Conservation (phyloP, 352 stramenopile species). For the Poterioochromonas sp. region DNA sequence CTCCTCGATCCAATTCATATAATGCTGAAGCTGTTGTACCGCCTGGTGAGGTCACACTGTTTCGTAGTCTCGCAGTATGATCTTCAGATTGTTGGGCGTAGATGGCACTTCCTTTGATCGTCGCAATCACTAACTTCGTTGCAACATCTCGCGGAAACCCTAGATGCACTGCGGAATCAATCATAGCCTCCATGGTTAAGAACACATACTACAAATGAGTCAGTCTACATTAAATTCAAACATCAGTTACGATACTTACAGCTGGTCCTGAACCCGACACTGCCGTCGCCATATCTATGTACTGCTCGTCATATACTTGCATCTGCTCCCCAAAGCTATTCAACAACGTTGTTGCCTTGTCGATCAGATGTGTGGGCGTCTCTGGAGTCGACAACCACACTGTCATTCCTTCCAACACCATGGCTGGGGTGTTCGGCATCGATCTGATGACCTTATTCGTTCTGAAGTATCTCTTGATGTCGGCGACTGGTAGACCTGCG, state of each 20-base stretch:
- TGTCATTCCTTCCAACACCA: conserved; percentile 84
- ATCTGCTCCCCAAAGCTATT: conserved; percentile 78
- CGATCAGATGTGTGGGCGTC: conserved; percentile 59
- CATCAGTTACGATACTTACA: conserved; percentile 4
- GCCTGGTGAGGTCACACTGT: conserved; percentile 64
- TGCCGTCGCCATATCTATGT: conserved; percentile 84
- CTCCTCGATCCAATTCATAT: conserved; percentile 88
- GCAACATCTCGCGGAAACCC: conserved; percentile 83
- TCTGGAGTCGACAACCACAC: conserved; percentile 69
- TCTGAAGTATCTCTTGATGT: conserved; percentile 49
- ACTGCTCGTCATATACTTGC: conserved; percentile 84
- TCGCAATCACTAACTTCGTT: conserved; percentile 83
- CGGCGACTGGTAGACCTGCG: conserved; percentile 63
- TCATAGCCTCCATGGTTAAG: conserved; percentile 87
- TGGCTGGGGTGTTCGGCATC: conserved; percentile 91
- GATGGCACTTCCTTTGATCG: conserved; percentile 36
- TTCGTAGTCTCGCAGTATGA: background rate
- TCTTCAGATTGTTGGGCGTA: conserved; percentile 9
- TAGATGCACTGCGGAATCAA: conserved; percentile 77
- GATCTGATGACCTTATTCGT: conserved; percentile 66
- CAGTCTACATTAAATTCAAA: background rate
- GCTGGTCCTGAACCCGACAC: conserved; percentile 82
- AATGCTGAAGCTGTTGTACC: conserved; percentile 84
- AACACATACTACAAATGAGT: conserved; percentile 69
- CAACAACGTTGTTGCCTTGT: conserved; percentile 62